phyloP scores from a whole-genome alignment of 805 yeast genomes.

The Kuraishia molischiana region DNA sequence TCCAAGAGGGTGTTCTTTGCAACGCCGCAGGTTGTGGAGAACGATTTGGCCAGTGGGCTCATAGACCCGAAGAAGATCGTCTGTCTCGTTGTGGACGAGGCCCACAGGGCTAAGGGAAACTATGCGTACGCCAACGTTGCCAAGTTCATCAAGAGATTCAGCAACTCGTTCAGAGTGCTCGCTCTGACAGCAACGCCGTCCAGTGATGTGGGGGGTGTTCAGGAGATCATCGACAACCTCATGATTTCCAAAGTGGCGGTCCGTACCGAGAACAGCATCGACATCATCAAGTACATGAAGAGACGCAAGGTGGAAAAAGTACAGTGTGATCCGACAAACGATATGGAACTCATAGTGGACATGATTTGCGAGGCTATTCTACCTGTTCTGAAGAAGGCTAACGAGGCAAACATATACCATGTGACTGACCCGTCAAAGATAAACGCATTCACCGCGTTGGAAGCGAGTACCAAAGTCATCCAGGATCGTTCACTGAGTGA shows the following conservation, averaged over 20 bases:
- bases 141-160: conserved; percentile 49
- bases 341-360: conserved; percentile 46
- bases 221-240: conserved; percentile 68
- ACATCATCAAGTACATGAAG: conserved; percentile 73
- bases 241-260: conserved; percentile 71
- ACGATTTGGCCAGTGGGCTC: conserved; percentile 69
- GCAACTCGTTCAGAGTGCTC: conserved; percentile 59
- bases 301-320: conserved; percentile 50
- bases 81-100: conserved; percentile 86
- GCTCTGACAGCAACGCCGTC: conserved; percentile 98
- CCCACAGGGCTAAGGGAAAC: conserved; percentile 87
- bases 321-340: conserved; percentile 40
- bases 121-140: conserved; percentile 87
- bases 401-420: conserved; percentile 51
- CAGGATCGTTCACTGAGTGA: conserved; percentile 47
- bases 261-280: conserved; percentile 76
- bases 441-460: conserved; percentile 64
- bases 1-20: conserved; percentile 76
- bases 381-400: conserved; percentile 58
- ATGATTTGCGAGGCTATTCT: conserved; percentile 52
- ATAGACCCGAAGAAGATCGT: conserved; percentile 69
- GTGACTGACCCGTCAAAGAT: conserved; percentile 57
- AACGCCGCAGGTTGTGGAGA: conserved; percentile 94
- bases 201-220: conserved; percentile 77
- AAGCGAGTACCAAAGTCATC: conserved; percentile 49